Conservation (phyloP, 2,329 filamentous ascomycete genomes). For the Exophiala oligosperma region DNA sequence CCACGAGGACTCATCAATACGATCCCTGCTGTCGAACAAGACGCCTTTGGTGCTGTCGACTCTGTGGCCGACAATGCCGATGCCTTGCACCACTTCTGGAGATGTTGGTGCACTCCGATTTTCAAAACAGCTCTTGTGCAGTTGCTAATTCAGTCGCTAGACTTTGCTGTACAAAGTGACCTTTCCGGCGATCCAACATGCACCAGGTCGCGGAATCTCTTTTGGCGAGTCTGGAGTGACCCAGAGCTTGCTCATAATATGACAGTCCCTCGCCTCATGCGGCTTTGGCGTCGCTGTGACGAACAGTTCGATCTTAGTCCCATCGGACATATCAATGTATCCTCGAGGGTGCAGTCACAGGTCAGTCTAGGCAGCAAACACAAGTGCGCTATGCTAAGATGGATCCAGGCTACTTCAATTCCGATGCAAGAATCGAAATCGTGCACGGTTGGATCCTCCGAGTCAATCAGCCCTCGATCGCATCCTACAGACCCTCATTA, state of each 20-base stretch:
- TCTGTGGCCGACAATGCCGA: slow-evolving; percentile 22
- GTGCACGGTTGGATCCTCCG: too few species aligned
- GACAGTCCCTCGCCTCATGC: slow-evolving; percentile 41
- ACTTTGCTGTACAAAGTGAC: slow-evolving; percentile 47
- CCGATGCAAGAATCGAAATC: too few species aligned
- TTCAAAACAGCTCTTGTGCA: slow-evolving; percentile 12
- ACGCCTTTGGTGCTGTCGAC: slow-evolving; percentile 7
- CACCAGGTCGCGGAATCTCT: slow-evolving; percentile 51
- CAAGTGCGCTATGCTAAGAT: not conserved
- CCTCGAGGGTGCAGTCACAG: not conserved
- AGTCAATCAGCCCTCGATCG: too few species aligned
- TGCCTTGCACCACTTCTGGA: slow-evolving; percentile 48
- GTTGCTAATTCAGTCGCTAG: slow-evolving; percentile 33
- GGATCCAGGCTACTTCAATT: not conserved
- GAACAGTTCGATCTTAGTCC: slow-evolving; percentile 41
- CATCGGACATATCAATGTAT: slow-evolving; percentile 24
- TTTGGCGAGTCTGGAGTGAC: slow-evolving; percentile 54
- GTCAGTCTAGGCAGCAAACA: not conserved
- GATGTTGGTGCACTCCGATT: slow-evolving; percentile 39
- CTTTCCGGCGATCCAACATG: slow-evolving; percentile 43
- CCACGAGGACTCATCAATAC: slow-evolving; percentile 22
- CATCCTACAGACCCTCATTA: not conserved
- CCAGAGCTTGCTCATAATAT: slow-evolving; percentile 38
- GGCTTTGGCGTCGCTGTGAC: slow-evolving; percentile 37
- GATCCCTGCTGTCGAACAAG: slow-evolving; percentile 13